Conservation (phyloP, 345 rosid genomes). For the Cardamine chenopodiifolia region DNA sequence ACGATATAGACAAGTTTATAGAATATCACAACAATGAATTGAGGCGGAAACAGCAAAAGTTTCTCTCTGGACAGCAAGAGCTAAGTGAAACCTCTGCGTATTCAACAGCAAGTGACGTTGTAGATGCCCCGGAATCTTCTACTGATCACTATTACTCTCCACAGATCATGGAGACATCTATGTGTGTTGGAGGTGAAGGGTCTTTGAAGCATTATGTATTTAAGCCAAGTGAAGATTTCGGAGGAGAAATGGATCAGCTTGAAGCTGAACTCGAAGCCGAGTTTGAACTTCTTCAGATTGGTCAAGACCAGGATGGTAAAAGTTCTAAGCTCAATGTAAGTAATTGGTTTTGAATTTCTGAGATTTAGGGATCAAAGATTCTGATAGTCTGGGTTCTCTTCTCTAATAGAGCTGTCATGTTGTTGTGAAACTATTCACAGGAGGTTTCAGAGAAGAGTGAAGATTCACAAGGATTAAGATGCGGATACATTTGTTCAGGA, state of each 20-base stretch:
- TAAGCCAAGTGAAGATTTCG: constrained; percentile 39
- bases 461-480: not conserved
- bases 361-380: not conserved
- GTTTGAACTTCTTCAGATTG: constrained; percentile 60
- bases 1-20: constrained; percentile 55
- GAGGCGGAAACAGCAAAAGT: not conserved
- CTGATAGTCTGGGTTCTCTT: not conserved
- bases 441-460: constrained; percentile 13
- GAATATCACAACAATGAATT: constrained; percentile 42
- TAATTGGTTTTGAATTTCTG: not conserved
- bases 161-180: constrained; percentile 32
- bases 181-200: constrained; percentile 31
- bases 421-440: constrained; percentile 10
- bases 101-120: constrained; percentile 30
- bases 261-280: constrained; percentile 81
- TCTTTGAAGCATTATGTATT: constrained; percentile 37
- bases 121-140: constrained; percentile 43
- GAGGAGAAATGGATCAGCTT: constrained; percentile 63
- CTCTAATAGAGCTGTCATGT: not conserved
- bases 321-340: constrained; percentile 42
- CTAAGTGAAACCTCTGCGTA: too few relatives aligned
- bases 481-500: constrained; percentile 3
- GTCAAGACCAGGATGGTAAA: constrained; percentile 47
- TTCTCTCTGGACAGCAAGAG: constrained; percentile 27
- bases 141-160: constrained; percentile 38